Conservation (phyloP, 78 protist genomes). For the Capsaspora owczarzaki region DNA sequence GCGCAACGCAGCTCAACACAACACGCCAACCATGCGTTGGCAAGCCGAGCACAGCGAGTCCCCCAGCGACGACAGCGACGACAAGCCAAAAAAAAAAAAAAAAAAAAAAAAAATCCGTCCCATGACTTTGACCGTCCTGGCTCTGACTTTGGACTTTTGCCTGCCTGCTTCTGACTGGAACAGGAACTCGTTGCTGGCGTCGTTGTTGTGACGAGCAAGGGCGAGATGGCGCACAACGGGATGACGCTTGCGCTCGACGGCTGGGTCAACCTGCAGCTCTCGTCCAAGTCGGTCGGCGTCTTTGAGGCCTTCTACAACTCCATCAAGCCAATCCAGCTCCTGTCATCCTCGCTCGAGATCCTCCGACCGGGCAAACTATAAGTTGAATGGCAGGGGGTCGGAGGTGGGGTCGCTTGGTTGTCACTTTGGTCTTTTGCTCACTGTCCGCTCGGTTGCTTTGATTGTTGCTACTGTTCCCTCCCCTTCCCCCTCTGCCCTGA, state of each 20-base stretch:
- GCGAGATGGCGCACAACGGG: constrained; percentile 4
- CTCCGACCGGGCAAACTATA: constrained; percentile 47
- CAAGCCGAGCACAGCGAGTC: no score
- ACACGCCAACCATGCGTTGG: no score
- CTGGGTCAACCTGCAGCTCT: constrained; percentile 35
- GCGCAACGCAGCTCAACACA: no score
- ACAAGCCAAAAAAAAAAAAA: no score
- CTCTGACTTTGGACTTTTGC: no score
- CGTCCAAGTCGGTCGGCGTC: constrained; percentile 56
- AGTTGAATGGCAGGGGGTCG: neutral
- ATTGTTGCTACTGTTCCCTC: neutral
- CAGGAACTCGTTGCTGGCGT: neutral
- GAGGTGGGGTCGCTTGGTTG: neutral
- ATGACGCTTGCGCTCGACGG: constrained; percentile 1
- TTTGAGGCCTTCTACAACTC: constrained; percentile 74
- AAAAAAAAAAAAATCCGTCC: no score
- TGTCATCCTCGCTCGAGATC: constrained; percentile 26
- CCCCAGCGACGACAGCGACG: no score
- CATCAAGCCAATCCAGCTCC: constrained; percentile 58
- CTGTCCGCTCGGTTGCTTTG: neutral
- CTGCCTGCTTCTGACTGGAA: no score
- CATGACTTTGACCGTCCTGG: no score
- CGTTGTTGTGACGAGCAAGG: constrained; percentile 9
- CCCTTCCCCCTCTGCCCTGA: neutral
- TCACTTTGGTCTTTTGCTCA: neutral